These are phyloP conservation scores for Plasmodium gaboni DNA, from an alignment of 169 alveolate genomes.

Conservation along the genomic window DNA sequence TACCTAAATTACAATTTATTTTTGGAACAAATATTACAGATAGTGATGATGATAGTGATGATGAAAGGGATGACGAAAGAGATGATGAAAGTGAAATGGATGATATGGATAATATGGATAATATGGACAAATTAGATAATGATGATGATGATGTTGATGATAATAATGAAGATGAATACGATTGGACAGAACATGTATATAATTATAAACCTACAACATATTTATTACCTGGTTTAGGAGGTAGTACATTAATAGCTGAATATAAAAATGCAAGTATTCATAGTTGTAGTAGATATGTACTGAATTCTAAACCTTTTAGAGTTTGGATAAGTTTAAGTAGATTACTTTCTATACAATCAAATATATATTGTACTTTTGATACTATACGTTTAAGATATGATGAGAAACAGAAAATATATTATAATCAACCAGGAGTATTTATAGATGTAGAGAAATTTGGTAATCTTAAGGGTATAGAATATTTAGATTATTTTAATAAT, in stretches of 20 bases:
- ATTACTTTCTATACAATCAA: slow-evolving; percentile 31
- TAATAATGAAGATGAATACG: neutral
- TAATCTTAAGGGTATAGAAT: slow-evolving; percentile 32
- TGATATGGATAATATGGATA: slow-evolving; percentile 1
- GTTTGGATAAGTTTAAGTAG: slow-evolving; percentile 46
- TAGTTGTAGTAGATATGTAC: slow-evolving; percentile 21
- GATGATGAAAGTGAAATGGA: neutral
- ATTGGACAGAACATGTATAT: neutral
- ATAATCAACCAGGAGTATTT: slow-evolving; percentile 40
- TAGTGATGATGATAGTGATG: neutral
- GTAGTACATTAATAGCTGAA: slow-evolving; percentile 59
- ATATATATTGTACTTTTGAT: slow-evolving; percentile 47
- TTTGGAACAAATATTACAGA: neutral
- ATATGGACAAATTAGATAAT: neutral
- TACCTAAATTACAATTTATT: neutral
- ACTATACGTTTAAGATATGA: slow-evolving; percentile 42
- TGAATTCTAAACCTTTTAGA: slow-evolving; percentile 59
- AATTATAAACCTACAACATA: neutral
- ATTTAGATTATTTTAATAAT: slow-evolving; percentile 55
- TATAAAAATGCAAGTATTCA: slow-evolving; percentile 31
- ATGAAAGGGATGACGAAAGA: neutral
- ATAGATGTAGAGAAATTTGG: slow-evolving; percentile 48
- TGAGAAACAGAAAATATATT: slow-evolving; percentile 11
- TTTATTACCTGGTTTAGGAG: slow-evolving; percentile 63
- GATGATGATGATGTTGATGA: neutral